Evolutionary conservation across 768 basidiomycete genomes (phyloP).

Genomic region (Ramaria rubella): DNA sequence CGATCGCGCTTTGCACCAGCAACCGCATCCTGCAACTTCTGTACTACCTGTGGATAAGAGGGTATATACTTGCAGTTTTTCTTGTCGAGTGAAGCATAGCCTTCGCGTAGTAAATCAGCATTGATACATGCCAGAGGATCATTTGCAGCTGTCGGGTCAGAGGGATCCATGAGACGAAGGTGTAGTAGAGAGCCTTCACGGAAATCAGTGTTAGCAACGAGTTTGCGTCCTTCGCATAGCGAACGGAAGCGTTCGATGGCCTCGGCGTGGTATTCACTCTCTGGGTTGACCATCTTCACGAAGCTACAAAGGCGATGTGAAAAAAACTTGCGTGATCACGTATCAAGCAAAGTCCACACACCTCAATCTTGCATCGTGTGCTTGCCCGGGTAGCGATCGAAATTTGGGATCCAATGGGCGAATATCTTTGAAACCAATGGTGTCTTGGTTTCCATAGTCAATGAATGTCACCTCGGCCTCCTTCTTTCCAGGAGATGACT

Average conservation of each 20-base stretch:
- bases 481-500: conserved; percentile 81
- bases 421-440: conserved; percentile 71
- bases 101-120: conserved; percentile 83
- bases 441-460: conserved; percentile 93
- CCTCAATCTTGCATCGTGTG: conserved; percentile 91
- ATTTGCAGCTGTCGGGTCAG: conserved; percentile 56
- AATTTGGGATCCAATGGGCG: conserved; percentile 88
- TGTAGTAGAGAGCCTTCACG: conserved; percentile 74
- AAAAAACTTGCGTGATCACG: background rate
- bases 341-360: conserved; percentile 22
- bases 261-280: conserved; percentile 83
- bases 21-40: conserved; percentile 56
- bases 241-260: conserved; percentile 80
- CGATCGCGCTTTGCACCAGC: conserved; percentile 66
- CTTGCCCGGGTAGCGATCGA: conserved; percentile 85
- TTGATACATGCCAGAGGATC: conserved; percentile 81
- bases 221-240: conserved; percentile 85
- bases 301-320: conserved; percentile 58
- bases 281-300: conserved; percentile 69
- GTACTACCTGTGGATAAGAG: conserved; percentile 61
- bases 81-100: conserved; percentile 72
- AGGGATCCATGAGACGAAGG: conserved; percentile 88
- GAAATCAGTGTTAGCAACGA: conserved; percentile 93
- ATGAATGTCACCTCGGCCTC: conserved; percentile 95
- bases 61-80: conserved; percentile 68